Evolutionary conservation across 805 yeast species (phyloP).

Genomic region (Wickerhamomyces ciferrii): DNA sequence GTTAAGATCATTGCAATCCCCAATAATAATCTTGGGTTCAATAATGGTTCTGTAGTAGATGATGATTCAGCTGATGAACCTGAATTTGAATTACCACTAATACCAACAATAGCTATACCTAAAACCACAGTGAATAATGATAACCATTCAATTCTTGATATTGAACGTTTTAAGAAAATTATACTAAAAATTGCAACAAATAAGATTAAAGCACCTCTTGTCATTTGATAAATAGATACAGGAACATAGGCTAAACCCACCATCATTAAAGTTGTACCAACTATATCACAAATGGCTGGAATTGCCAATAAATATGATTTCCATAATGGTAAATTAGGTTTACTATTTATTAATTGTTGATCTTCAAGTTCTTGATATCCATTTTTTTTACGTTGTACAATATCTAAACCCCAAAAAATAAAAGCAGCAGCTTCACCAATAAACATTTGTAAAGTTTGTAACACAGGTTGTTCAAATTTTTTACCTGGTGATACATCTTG

Average conservation of each 20-base stretch:
- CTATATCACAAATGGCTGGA: conserved; percentile 68
- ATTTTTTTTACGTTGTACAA: conserved; percentile 3
- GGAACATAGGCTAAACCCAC: conserved; percentile 72
- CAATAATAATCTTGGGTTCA: conserved; percentile 18
- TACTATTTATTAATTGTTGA: background rate
- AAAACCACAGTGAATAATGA: conserved; percentile 56
- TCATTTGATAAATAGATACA: conserved; percentile 80
- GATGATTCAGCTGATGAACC: conserved; percentile 2
- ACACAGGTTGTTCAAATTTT: conserved; percentile 69
- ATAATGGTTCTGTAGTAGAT: conserved; percentile 22
- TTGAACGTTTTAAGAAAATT: conserved; percentile 48
- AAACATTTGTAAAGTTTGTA: conserved; percentile 80
- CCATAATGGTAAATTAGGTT: conserved; percentile 15
- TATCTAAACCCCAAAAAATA: conserved; percentile 31
- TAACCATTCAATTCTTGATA: conserved; percentile 63
- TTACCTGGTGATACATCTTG: conserved; percentile 54
- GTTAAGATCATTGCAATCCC: conserved; percentile 56
- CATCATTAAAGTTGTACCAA: conserved; percentile 72
- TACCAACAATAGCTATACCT: conserved; percentile 71
- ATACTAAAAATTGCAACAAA: conserved; percentile 73
- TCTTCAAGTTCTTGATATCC: background rate
- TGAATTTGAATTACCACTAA: conserved; percentile 47
- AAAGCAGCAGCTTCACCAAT: conserved; percentile 59
- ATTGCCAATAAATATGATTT: conserved; percentile 38
- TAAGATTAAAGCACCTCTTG: conserved; percentile 71